Percentiles rank a stretch among this genome's conserved stretches.
Evolutionary conservation across 305 asterid species (phyloP).

Genomic region (Petunia hybrid): DNA sequence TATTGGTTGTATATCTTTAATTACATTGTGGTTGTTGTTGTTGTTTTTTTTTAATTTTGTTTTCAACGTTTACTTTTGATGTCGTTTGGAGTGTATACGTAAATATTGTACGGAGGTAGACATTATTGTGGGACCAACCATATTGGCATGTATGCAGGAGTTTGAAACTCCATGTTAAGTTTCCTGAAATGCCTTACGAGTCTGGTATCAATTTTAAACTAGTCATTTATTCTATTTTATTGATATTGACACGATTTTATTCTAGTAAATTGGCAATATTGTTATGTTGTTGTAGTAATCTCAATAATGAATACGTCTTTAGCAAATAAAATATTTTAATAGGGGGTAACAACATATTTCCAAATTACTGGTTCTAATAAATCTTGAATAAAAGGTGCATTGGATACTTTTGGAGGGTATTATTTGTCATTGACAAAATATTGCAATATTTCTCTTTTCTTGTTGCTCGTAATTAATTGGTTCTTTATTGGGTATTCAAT

Average conservation of each 20-base stretch:
- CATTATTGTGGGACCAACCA: neutral
- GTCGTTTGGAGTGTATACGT: neutral
- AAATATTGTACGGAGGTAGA: neutral
- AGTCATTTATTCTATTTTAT: neutral
- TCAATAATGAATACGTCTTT: too few relatives aligned
- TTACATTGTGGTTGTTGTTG: neutral
- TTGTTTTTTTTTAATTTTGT: neutral
- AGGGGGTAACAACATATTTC: neutral
- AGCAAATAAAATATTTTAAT: too few relatives aligned
- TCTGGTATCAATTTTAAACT: neutral
- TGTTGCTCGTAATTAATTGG: neutral
- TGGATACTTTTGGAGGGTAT: neutral
- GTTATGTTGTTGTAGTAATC: too few relatives aligned
- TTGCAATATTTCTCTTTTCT: neutral
- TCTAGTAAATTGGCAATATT: too few relatives aligned
- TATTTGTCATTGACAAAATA: neutral
- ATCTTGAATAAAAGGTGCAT: slow-evolving; percentile 19
- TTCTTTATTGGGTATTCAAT: neutral
- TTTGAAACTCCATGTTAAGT: neutral
- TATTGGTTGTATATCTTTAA: neutral
- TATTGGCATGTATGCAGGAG: neutral
- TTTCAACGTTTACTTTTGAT: neutral
- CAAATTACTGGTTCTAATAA: neutral
- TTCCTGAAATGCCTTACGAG: neutral
- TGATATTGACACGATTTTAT: neutral